A percentile compares a stretch with the other conserved stretches of the same genome.
These are phyloP conservation scores for Saturnispora diversa DNA, from an alignment of 805 yeast species.

Conservation along the genomic window DNA sequence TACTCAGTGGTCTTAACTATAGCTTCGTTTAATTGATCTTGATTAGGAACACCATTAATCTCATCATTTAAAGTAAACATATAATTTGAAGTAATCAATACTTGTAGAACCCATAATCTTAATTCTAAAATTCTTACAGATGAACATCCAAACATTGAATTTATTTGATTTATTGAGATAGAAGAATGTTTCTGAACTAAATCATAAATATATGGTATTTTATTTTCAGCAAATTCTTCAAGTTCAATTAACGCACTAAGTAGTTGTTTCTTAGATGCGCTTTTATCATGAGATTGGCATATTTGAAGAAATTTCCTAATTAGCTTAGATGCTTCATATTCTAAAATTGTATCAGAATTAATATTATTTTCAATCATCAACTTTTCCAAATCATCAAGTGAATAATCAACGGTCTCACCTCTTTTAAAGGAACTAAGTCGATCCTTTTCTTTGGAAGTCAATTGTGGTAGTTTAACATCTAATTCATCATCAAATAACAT, in stretches of 20 bases:
- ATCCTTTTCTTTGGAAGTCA: slow-evolving; percentile 14
- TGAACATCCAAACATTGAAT: slow-evolving; percentile 25
- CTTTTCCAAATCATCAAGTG: slow-evolving; percentile 19
- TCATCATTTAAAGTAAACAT: slow-evolving; percentile 30
- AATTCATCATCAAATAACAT: slow-evolving; percentile 33
- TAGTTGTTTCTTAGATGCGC: slow-evolving; percentile 31
- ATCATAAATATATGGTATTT: slow-evolving; percentile 29
- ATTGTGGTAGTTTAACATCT: slow-evolving; percentile 39
- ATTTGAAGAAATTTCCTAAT: slow-evolving; percentile 28
- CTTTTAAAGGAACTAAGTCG: slow-evolving; percentile 27
- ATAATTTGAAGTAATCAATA: slow-evolving; percentile 30
- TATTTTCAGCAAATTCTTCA: slow-evolving; percentile 26
- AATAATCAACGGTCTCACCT: slow-evolving; percentile 18
- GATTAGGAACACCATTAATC: slow-evolving; percentile 10
- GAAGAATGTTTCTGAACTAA: slow-evolving; percentile 19
- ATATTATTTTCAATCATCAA: slow-evolving; percentile 26
- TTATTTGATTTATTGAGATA: slow-evolving; percentile 3
- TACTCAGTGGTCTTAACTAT: slow-evolving; percentile 30
- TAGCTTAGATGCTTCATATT: slow-evolving; percentile 28
- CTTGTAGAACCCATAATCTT: slow-evolving; percentile 23
- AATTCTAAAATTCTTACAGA: slow-evolving; percentile 26
- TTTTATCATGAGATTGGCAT: slow-evolving; percentile 25
- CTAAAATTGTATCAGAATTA: slow-evolving; percentile 27
- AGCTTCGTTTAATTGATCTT: slow-evolving; percentile 17
- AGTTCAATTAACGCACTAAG: slow-evolving; percentile 24